A percentile compares a stretch with the other conserved stretches of the same genome.
phyloP scores from a whole-genome alignment of 352 stramenopile species.

The Phytophthora cryptogea region DNA sequence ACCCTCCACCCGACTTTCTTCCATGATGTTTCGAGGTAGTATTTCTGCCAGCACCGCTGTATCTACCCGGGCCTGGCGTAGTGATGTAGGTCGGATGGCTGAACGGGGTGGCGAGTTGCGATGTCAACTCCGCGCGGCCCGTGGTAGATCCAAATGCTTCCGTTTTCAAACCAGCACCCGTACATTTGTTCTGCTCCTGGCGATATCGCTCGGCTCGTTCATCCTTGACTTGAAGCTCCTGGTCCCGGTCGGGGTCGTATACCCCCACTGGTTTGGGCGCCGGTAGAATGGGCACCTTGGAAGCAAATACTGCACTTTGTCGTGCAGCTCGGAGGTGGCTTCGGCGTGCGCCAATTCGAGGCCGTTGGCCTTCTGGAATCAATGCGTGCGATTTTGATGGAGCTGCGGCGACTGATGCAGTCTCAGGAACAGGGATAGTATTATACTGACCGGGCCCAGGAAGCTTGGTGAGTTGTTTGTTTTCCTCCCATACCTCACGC shows the following conservation, averaged over 20 bases:
- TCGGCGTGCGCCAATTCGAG: constrained; percentile 29
- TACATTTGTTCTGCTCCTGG: constrained; percentile 30
- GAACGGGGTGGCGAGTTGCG: constrained; percentile 61
- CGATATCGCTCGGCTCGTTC: constrained; percentile 40
- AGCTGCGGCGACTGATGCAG: constrained; percentile 1
- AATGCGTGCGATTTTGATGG: constrained; percentile 3
- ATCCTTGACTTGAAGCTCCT: constrained; percentile 64
- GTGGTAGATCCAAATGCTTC: constrained; percentile 80
- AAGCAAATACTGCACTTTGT: constrained; percentile 73
- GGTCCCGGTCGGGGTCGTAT: constrained; percentile 63
- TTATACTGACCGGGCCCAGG: constrained; percentile 74
- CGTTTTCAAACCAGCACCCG: constrained; percentile 35
- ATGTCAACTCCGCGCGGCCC: constrained; percentile 51
- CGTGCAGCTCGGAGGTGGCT: constrained; percentile 32
- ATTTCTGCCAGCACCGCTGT: constrained; percentile 22
- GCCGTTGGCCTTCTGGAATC: constrained; percentile 19
- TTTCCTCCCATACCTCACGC: constrained; percentile 76
- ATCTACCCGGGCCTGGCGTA: constrained; percentile 66
- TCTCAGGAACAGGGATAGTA: constrained; percentile 11
- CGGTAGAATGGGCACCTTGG: constrained; percentile 72
- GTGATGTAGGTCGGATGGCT: constrained; percentile 58
- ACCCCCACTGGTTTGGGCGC: constrained; percentile 44
- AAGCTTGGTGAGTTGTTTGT: constrained; percentile 47
- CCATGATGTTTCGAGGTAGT: constrained; percentile 16
- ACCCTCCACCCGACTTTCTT: constrained; percentile 18